Percentiles rank a stretch among this genome's conserved stretches.
Conservation (phyloP, 768 basidiomycete species). For the Mycena venus region DNA sequence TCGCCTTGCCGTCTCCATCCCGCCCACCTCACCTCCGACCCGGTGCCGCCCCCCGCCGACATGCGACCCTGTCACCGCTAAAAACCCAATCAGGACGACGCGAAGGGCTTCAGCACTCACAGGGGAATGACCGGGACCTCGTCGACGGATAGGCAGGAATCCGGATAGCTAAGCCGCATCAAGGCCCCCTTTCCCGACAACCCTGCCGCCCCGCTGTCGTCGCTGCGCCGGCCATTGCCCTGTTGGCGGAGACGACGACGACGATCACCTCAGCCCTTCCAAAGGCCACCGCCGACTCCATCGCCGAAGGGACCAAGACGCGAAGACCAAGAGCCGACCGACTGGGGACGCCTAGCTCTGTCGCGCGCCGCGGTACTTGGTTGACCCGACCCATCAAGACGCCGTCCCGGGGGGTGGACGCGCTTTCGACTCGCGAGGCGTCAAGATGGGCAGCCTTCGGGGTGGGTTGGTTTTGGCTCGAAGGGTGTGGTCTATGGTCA, state of each 20-base stretch:
- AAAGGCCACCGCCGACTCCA: background rate
- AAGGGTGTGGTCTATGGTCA: background rate
- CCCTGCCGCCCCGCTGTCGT: background rate
- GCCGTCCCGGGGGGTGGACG: constrained; percentile 14
- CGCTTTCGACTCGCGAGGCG: constrained; percentile 20
- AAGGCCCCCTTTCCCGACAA: background rate
- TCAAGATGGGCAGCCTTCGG: constrained; percentile 2
- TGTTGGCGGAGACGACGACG: background rate
- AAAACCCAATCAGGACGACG: background rate
- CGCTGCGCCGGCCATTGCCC: background rate
- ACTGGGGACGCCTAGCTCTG: constrained; percentile 3
- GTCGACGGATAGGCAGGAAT: background rate
- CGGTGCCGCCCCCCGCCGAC: constrained; percentile 5
- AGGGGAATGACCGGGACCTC: background rate
- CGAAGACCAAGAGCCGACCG: constrained; percentile 13
- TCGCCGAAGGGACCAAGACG: background rate
- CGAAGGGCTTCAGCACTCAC: background rate
- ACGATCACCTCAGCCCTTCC: background rate
- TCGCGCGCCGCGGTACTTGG: constrained; percentile 19
- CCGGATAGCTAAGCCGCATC: background rate
- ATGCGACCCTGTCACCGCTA: background rate
- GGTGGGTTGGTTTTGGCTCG: background rate
- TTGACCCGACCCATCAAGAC: constrained; percentile 12
- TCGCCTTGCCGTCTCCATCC: background rate
- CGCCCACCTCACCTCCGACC: background rate